These are phyloP conservation scores for Amanita pseudoporphyria DNA, from an alignment of 768 basidiomycete species.

Conservation along the genomic window DNA sequence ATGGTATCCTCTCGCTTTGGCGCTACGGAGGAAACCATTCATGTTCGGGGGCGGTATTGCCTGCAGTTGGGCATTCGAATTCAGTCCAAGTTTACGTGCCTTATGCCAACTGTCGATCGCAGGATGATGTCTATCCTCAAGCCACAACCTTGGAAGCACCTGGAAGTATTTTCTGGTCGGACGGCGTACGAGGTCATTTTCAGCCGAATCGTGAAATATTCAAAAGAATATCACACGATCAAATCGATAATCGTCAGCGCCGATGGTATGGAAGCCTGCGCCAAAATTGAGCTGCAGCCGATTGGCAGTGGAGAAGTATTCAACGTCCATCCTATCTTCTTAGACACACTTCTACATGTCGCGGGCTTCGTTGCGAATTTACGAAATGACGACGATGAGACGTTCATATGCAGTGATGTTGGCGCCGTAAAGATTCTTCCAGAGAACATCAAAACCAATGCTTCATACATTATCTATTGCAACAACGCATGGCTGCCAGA, in stretches of 20 bases:
- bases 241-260: conserved; percentile 39
- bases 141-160: conserved; percentile 14
- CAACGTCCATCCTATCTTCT: conserved; percentile 45
- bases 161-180: conserved; percentile 44
- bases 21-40: conserved; percentile 24
- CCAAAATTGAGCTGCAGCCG: conserved; percentile 33
- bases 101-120: conserved; percentile 24
- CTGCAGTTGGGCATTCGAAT: conserved; percentile 23
- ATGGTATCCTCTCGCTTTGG: conserved; percentile 30
- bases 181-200: conserved; percentile 61
- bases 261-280: conserved; percentile 41
- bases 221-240: conserved; percentile 47
- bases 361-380: conserved; percentile 65
- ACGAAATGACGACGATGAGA: conserved; percentile 38
- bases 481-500: conserved; percentile 32
- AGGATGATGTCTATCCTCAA: conserved; percentile 23
- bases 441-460: conserved; percentile 27
- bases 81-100: conserved; percentile 26
- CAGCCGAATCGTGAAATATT: conserved; percentile 58
- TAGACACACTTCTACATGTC: conserved; percentile 59
- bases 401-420: conserved; percentile 54
- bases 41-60: conserved; percentile 38
- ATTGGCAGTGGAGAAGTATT: conserved; percentile 23
- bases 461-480: conserved; percentile 43
- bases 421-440: conserved; percentile 38